Percentiles rank a stretch among this genome's conserved stretches.
phyloP scores from a whole-genome alignment of 495 filamentous ascomycete species.

The Tuber melanosporum region DNA sequence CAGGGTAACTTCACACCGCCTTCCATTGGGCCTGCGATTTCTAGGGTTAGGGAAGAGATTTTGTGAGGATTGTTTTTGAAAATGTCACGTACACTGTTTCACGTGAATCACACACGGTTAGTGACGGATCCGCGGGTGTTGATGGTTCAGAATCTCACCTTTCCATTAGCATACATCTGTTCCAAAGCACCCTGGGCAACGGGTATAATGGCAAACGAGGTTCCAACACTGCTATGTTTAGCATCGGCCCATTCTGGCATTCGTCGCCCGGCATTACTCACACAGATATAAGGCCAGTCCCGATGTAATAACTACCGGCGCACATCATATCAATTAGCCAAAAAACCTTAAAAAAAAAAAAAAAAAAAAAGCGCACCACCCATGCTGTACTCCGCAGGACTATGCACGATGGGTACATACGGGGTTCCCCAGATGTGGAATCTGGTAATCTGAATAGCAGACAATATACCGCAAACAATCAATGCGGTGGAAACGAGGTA shows the following conservation, averaged over 20 bases:
- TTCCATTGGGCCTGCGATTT: constrained; percentile 55
- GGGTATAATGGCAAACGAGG: constrained; percentile 80
- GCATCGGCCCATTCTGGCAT: not conserved
- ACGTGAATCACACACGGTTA: constrained; percentile 14
- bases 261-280: constrained; percentile 12
- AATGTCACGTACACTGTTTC: constrained; percentile 24
- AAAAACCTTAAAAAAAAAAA: not conserved
- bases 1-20: constrained; percentile 67
- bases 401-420: constrained; percentile 43
- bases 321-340: constrained; percentile 2
- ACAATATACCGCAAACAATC: constrained; percentile 77
- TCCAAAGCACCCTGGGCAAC: constrained; percentile 67
- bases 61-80: not conserved
- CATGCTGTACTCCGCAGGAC: not conserved
- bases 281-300: constrained; percentile 85
- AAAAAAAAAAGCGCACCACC: not conserved
- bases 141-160: constrained; percentile 20
- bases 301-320: constrained; percentile 57
- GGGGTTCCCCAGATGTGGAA: constrained; percentile 72
- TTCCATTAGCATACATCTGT: constrained; percentile 82
- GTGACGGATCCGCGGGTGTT: not conserved
- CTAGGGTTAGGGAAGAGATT: not conserved
- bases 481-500: constrained; percentile 87
- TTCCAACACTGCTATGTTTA: constrained; percentile 53
- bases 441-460: constrained; percentile 74